These are phyloP conservation scores for Nepenthes gracilis DNA, from an alignment of 148 eudicot species.

Conservation along the genomic window DNA sequence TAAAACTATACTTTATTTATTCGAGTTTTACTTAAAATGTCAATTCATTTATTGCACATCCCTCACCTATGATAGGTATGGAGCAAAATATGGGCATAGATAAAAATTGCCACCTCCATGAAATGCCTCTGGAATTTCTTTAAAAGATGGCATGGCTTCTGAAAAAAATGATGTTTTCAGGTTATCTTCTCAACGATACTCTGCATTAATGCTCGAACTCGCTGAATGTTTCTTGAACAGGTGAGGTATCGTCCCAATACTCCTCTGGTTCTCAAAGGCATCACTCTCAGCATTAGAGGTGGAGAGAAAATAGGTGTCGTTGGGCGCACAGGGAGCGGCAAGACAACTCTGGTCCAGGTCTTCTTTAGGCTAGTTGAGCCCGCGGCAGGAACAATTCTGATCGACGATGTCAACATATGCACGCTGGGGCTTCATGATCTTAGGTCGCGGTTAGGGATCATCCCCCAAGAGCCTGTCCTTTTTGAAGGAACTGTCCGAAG, in stretches of 20 bases:
- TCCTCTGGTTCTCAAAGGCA: conserved; percentile 82
- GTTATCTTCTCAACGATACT: neutral
- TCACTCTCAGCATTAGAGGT: conserved; percentile 59
- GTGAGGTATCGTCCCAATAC: conserved; percentile 81
- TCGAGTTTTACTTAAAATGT: too few species aligned
- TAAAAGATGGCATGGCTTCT: too few species aligned
- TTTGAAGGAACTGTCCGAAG: conserved; percentile 94
- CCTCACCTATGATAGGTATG: too few species aligned
- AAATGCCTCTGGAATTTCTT: too few species aligned
- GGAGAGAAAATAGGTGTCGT: conserved; percentile 95
- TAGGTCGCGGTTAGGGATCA: conserved; percentile 91
- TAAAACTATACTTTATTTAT: too few species aligned
- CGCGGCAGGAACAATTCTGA: conserved; percentile 55
- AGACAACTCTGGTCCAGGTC: conserved; percentile 87
- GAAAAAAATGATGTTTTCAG: too few species aligned
- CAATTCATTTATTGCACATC: too few species aligned
- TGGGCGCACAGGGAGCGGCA: conserved; percentile 94
- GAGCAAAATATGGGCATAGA: too few species aligned
- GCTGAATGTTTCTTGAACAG: conserved; percentile 22
- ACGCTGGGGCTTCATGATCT: conserved; percentile 79
- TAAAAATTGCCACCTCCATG: too few species aligned
- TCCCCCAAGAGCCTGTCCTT: conserved; percentile 97
- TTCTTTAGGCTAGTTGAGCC: conserved; percentile 93
- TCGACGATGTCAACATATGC: conserved; percentile 66
- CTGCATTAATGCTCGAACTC: neutral